phyloP scores from a whole-genome alignment of 176 grass and related monocot genomes.

The maize (Zea mays) region DNA sequence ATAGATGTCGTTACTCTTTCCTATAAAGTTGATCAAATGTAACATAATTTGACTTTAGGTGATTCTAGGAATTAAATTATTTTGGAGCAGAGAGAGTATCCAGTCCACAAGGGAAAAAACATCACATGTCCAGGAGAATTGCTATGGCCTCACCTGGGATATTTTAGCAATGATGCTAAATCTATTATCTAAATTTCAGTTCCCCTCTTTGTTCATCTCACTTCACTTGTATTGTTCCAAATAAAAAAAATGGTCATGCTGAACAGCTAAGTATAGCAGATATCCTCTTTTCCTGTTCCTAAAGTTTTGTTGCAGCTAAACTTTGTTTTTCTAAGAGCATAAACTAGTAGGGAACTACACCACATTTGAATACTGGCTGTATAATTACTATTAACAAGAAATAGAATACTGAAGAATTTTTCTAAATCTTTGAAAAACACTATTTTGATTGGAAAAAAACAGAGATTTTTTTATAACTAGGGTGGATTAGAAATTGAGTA shows the following conservation, averaged over 20 bases:
- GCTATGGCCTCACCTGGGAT: not conserved
- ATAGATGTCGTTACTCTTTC: not conserved
- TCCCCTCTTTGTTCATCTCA: not conserved
- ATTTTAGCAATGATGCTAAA: not conserved
- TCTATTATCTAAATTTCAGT: not conserved
- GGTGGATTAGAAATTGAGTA: not conserved
- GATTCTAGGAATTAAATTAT: not conserved
- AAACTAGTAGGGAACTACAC: not conserved
- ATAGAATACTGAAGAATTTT: conserved; percentile 9
- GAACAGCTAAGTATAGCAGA: conserved; percentile 16
- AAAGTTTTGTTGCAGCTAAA: not conserved
- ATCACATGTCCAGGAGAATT: not conserved
- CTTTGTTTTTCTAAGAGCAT: not conserved
- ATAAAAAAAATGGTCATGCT: not conserved
- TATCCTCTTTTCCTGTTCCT: not conserved
- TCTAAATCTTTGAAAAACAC: not conserved
- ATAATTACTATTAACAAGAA: not conserved
- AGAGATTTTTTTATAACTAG: not conserved
- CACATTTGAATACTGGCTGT: not conserved
- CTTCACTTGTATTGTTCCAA: not conserved
- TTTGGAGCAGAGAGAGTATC: not conserved
- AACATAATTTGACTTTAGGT: not conserved
- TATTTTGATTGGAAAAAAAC: not conserved
- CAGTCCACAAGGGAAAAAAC: conserved; percentile 17
- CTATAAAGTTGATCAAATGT: not conserved